Percentiles rank a stretch among this genome's conserved stretches.
These are phyloP conservation scores for Colletotrichum sidae DNA, from an alignment of 2,329 filamentous ascomycete species.

Conservation along the genomic window DNA sequence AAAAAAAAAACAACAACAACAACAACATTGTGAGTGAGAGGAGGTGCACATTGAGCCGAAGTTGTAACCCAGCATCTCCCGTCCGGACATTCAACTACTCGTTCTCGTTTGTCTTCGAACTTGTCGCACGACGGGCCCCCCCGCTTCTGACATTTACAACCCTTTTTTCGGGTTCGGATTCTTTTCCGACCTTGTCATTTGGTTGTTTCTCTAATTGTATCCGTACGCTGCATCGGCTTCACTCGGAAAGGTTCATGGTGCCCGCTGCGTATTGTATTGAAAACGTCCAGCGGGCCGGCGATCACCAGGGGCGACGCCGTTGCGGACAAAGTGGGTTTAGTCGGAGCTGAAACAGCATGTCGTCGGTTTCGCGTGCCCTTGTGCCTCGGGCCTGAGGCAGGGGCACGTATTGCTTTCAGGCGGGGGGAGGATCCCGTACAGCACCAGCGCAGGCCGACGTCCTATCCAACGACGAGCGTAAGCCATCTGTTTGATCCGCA, in stretches of 20 bases:
- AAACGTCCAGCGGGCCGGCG: background rate
- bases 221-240: no score
- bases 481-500: no score
- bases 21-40: background rate
- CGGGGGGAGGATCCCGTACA: background rate
- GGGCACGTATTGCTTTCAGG: background rate
- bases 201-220: background rate
- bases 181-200: background rate
- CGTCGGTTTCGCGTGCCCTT: slow-evolving; percentile 33
- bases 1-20: background rate
- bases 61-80: no score
- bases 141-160: no score
- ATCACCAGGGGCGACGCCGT: slow-evolving; percentile 24
- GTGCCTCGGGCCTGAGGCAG: background rate
- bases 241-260: background rate
- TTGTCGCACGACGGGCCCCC: no score
- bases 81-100: no score
- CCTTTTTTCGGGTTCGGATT: no score
- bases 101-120: no score
- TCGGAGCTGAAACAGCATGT: slow-evolving; percentile 33
- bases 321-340: slow-evolving; percentile 23
- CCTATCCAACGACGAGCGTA: background rate
- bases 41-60: no score
- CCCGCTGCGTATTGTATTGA: background rate
- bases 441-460: slow-evolving; percentile 13